Evolutionary conservation across 768 basidiomycete genomes (phyloP).

Genomic region (Lactarius deliciosus): DNA sequence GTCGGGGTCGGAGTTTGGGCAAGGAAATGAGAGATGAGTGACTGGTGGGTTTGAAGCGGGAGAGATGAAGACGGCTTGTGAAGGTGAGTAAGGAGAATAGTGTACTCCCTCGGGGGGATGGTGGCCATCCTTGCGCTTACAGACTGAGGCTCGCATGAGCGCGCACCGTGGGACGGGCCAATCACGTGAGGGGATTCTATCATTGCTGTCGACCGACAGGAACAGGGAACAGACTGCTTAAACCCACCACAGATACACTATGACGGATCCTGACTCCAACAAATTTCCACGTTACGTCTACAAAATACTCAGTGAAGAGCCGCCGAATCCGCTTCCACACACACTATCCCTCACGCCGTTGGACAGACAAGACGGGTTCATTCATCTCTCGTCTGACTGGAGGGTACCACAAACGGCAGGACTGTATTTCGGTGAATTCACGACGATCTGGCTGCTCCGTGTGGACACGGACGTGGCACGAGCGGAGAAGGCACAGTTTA

Average conservation of each 20-base stretch:
- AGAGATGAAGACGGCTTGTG: slow-evolving; percentile 46
- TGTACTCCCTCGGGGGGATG: slow-evolving; percentile 39
- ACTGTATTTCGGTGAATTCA: slow-evolving; percentile 39
- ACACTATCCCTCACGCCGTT: slow-evolving; percentile 23
- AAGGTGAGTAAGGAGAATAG: slow-evolving; percentile 51
- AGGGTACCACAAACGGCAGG: slow-evolving; percentile 42
- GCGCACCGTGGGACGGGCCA: neutral
- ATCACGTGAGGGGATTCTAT: neutral
- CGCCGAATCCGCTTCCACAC: slow-evolving; percentile 31
- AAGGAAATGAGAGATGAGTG: slow-evolving; percentile 60
- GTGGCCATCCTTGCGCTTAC: slow-evolving; percentile 5
- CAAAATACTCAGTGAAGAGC: slow-evolving; percentile 40
- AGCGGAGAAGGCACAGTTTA: slow-evolving; percentile 30
- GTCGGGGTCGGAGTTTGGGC: slow-evolving; percentile 52
- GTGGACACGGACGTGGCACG: slow-evolving; percentile 31
- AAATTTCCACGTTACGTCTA: slow-evolving; percentile 37
- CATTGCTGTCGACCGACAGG: neutral
- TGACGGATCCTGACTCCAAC: neutral
- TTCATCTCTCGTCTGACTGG: slow-evolving; percentile 45
- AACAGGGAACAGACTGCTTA: neutral
- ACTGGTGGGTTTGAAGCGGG: slow-evolving; percentile 50
- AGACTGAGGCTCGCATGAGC: neutral
- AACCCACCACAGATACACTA: neutral
- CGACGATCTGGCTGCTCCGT: slow-evolving; percentile 34
- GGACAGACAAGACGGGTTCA: slow-evolving; percentile 46